Conservation (phyloP, 2,329 filamentous ascomycete genomes). For the Knufia petricola region DNA sequence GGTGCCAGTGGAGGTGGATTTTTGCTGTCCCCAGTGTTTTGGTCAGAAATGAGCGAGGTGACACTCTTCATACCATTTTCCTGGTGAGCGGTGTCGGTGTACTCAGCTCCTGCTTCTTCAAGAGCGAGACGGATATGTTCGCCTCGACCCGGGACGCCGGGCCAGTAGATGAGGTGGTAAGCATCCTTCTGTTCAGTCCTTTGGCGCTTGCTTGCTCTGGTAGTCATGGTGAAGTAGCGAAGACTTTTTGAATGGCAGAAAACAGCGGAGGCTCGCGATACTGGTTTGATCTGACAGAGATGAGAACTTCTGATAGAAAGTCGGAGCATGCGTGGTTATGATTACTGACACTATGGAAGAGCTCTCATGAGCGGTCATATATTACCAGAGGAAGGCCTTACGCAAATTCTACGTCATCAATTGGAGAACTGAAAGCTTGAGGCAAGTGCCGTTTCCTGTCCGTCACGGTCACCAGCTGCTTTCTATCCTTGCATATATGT, state of each 20-base stretch:
- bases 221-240: slow-evolving; percentile 11
- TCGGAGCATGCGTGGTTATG: too few relatives aligned
- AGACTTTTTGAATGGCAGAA: neutral
- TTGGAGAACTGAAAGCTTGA: neutral
- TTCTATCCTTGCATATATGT: neutral
- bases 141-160: slow-evolving; percentile 60
- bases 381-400: neutral
- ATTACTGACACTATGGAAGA: too few relatives aligned
- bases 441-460: neutral
- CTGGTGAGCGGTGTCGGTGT: slow-evolving; percentile 50
- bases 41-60: slow-evolving; percentile 34
- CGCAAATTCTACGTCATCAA: neutral
- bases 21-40: slow-evolving; percentile 33
- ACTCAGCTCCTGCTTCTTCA: slow-evolving; percentile 56
- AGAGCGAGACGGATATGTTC: slow-evolving; percentile 64
- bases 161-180: slow-evolving; percentile 49
- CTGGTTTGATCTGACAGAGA: neutral
- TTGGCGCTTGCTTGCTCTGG: slow-evolving; percentile 20
- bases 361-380: too few relatives aligned
- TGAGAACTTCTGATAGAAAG: too few relatives aligned
- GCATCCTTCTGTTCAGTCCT: slow-evolving; percentile 13
- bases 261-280: neutral
- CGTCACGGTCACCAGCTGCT: neutral
- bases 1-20: slow-evolving; percentile 60
- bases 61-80: slow-evolving; percentile 45